Evolutionary conservation across 2,329 filamentous ascomycete genomes (phyloP).

Genomic region (Penicillium sp.): DNA sequence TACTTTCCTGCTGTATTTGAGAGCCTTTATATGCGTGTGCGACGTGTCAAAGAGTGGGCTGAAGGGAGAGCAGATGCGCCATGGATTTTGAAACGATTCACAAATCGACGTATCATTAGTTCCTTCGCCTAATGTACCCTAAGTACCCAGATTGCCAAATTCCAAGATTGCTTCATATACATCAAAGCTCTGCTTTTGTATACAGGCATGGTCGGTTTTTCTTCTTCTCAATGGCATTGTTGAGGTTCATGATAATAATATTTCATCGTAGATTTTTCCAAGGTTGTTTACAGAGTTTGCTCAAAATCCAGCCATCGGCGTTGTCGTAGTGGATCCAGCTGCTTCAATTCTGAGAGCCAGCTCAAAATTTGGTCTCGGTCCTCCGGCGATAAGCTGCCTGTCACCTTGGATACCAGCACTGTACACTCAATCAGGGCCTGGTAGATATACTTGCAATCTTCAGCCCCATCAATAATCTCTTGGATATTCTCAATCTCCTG

Average conservation of each 20-base stretch:
- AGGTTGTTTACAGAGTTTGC: constrained; percentile 38
- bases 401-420: constrained; percentile 54
- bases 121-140: not conserved
- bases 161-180: not conserved
- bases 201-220: too few relatives aligned
- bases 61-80: not conserved
- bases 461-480: constrained; percentile 64
- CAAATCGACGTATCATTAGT: not conserved
- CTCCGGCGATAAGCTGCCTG: constrained; percentile 49
- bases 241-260: not conserved
- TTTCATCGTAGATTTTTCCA: not conserved
- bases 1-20: not conserved
- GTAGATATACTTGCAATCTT: constrained; percentile 84
- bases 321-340: constrained; percentile 70
- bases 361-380: constrained; percentile 47
- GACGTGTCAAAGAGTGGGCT: too few relatives aligned
- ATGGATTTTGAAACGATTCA: not conserved
- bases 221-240: not conserved
- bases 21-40: not conserved
- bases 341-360: constrained; percentile 67
- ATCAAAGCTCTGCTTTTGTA: not conserved
- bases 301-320: constrained; percentile 76
- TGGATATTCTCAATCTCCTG: constrained; percentile 73
- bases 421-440: constrained; percentile 79
- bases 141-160: not conserved